Evolutionary conservation across 2,329 filamentous ascomycete genomes (phyloP).

Genomic region (Ramularia endophylla): DNA sequence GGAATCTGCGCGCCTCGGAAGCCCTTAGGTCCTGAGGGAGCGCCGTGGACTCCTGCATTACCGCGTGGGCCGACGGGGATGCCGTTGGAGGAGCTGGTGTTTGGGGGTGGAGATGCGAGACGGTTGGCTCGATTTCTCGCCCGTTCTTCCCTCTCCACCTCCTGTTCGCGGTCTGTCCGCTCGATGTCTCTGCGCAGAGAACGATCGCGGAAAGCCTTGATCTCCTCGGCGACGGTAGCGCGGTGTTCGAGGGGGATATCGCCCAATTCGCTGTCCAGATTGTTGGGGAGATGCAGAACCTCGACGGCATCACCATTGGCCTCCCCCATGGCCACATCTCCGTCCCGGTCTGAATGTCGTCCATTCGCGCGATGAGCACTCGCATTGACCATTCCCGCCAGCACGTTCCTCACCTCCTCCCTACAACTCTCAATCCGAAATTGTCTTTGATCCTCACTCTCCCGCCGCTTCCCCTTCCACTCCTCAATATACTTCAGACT

Average conservation of each 20-base stretch:
- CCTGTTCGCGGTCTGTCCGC: slow-evolving; percentile 80
- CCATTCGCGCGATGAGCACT: slow-evolving; percentile 27
- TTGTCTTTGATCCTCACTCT: slow-evolving; percentile 57
- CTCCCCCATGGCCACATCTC: slow-evolving; percentile 40
- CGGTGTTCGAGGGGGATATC: slow-evolving; percentile 97
- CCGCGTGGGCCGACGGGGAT: slow-evolving; percentile 70
- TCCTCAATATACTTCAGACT: slow-evolving; percentile 82
- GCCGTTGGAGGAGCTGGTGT: slow-evolving; percentile 61
- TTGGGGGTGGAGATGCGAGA: slow-evolving; percentile 64
- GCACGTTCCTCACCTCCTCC: slow-evolving; percentile 58
- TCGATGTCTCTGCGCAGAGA: slow-evolving; percentile 86
- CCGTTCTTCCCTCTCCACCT: slow-evolving; percentile 81
- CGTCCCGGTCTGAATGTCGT: slow-evolving; percentile 1
- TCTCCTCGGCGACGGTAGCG: slow-evolving; percentile 89
- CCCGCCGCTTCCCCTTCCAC: slow-evolving; percentile 61
- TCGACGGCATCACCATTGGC: slow-evolving; percentile 63
- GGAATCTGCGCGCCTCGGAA: slow-evolving; percentile 56
- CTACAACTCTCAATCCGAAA: slow-evolving; percentile 65
- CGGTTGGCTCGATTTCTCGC: slow-evolving; percentile 65
- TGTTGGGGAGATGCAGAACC: slow-evolving; percentile 80
- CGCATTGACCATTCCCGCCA: slow-evolving; percentile 70
- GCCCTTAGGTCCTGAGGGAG: slow-evolving; percentile 65
- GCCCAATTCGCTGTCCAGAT: slow-evolving; percentile 76
- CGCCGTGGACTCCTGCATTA: slow-evolving; percentile 58
- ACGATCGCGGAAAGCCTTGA: slow-evolving; percentile 86